phyloP scores from a whole-genome alignment of 495 filamentous ascomycete species.

The Daldinia bambusicola region DNA sequence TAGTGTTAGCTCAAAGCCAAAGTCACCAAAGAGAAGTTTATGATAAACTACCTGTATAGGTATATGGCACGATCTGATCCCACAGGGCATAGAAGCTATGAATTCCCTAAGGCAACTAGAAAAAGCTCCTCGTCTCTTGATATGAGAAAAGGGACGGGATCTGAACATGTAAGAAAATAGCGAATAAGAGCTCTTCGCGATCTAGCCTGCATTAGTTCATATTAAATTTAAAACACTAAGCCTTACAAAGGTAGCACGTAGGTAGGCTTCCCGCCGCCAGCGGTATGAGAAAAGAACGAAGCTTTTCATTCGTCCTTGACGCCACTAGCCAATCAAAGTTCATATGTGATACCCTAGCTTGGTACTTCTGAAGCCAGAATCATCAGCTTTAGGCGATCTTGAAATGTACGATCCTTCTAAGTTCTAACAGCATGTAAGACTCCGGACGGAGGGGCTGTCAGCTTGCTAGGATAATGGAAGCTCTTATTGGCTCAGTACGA shows the following conservation, averaged over 20 bases:
- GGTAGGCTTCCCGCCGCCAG: background rate
- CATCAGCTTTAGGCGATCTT: too few relatives aligned
- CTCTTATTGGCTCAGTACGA: background rate
- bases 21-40: too few relatives aligned
- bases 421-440: background rate
- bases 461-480: background rate
- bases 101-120: too few relatives aligned
- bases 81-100: too few relatives aligned
- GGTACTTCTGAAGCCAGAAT: background rate
- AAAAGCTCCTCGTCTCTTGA: too few relatives aligned
- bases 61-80: too few relatives aligned
- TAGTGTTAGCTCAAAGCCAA: too few relatives aligned
- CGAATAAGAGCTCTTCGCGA: background rate
- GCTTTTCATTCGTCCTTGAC: background rate
- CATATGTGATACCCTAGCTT: background rate
- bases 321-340: background rate
- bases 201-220: background rate
- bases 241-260: background rate
- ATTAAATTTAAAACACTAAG: constrained; percentile 3
- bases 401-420: background rate
- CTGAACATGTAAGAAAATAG: background rate
- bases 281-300: background rate
- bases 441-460: background rate
- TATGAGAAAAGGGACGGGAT: too few relatives aligned
- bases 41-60: too few relatives aligned